Evolutionary conservation across 2,329 filamentous ascomycete species (phyloP).

Genomic region (Epichloe uncinata): DNA sequence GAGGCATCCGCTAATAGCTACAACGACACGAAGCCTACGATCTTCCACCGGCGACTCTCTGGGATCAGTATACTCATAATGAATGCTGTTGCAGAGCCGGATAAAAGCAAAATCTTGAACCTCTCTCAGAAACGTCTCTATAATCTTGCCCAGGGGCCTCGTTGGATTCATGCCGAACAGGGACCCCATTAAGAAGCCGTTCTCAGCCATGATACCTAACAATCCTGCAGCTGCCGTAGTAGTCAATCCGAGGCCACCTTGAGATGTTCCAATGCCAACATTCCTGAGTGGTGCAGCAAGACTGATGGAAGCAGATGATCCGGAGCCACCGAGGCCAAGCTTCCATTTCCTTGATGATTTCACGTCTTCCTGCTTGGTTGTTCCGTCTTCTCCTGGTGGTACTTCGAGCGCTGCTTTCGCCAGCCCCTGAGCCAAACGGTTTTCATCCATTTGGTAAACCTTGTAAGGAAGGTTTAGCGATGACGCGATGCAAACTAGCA

Average conservation of each 20-base stretch:
- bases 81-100: conserved; percentile 44
- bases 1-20: conserved; percentile 75
- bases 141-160: conserved; percentile 70
- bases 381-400: conserved; percentile 16
- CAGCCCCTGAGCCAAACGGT: conserved; percentile 59
- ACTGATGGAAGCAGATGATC: conserved; percentile 39
- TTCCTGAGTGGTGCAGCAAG: conserved; percentile 65
- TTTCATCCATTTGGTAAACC: conserved; percentile 57
- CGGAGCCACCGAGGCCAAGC: conserved; percentile 39
- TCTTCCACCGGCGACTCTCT: conserved; percentile 40
- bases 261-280: conserved; percentile 66
- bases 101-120: conserved; percentile 83
- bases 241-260: conserved; percentile 64
- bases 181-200: conserved; percentile 64
- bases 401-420: conserved; percentile 54
- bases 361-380: conserved; percentile 41
- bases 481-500: conserved; percentile 57
- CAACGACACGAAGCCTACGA: conserved; percentile 64
- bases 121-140: conserved; percentile 77
- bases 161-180: conserved; percentile 87
- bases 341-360: conserved; percentile 58
- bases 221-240: conserved; percentile 63
- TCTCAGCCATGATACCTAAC: conserved; percentile 68
- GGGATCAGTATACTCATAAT: conserved; percentile 31
- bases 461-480: conserved; percentile 56